A percentile compares a stretch with the other conserved stretches of the same genome.
These are phyloP conservation scores for Fusarium sp. DNA, from an alignment of 2,329 filamentous ascomycete species.

Conservation along the genomic window DNA sequence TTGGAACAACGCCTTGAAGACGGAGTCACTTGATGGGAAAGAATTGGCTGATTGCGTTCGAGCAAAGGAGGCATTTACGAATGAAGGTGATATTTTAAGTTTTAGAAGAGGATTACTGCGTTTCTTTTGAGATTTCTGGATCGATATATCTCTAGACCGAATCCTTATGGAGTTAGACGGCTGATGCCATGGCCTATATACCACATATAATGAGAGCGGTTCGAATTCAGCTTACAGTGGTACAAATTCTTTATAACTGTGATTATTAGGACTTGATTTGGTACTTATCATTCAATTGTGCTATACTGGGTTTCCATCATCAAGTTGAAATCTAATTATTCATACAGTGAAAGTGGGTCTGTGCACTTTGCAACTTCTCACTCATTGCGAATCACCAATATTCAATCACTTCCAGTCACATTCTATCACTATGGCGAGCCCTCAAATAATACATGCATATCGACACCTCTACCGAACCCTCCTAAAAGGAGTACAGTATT, in stretches of 20 bases:
- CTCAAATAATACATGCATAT: constrained; percentile 72
- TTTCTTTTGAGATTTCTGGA: constrained; percentile 27
- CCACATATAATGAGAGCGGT: constrained; percentile 32
- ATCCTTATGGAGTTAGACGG: constrained; percentile 36
- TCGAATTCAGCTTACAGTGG: constrained; percentile 1
- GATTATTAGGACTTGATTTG: neutral
- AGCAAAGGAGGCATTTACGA: constrained; percentile 25
- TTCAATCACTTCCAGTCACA: neutral
- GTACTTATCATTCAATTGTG: neutral
- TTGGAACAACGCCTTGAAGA: constrained; percentile 11
- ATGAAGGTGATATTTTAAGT: constrained; percentile 19
- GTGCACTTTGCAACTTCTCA: constrained; percentile 3
- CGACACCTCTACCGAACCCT: constrained; percentile 74
- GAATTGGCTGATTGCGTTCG: neutral
- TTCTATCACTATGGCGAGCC: constrained; percentile 37
- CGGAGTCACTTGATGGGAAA: constrained; percentile 26
- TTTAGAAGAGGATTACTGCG: constrained; percentile 19
- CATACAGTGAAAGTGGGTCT: constrained; percentile 25
- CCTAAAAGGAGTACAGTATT: constrained; percentile 78
- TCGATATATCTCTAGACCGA: constrained; percentile 37
- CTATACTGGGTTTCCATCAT: neutral
- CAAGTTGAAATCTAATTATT: neutral
- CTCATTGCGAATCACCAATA: neutral
- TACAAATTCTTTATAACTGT: neutral
- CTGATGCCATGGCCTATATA: constrained; percentile 21